Evolutionary conservation across 495 filamentous ascomycete species (phyloP), one percentile per base, ranked within the genome.

Genomic region (Hyphodiscus hymeniophilus): DNA sequence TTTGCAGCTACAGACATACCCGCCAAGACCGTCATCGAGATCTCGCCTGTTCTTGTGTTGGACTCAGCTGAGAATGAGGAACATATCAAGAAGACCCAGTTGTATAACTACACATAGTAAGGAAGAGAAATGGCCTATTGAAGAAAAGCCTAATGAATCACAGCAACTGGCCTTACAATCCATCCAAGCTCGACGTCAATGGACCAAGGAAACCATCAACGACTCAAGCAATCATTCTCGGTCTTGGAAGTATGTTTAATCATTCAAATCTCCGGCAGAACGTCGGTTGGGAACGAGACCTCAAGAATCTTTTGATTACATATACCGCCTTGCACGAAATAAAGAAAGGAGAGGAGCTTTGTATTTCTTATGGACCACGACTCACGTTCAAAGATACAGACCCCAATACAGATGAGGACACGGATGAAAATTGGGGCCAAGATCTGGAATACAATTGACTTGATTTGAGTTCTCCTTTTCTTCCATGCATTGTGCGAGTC

Each of bases 31-130:
- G 54, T 76, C 23, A 55, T 78, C 28, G 76, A 79, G 40, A 64
- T 69, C 2, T 71, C 62, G 24, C 75, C 75, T 1, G 76, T 78
- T 21, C 54, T 81, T 3, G 59, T 79, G 7, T 57, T 81, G 5
- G 59, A 62, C 24, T 41, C 61, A 2, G 53, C 61, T 13, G 74
- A 79, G 45, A 72, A 74, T 48, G 54, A 63, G 24, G 47, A 63
- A 18, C 65, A 74, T 58, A 63, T 77, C 26, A 62, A 61, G 34
- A 61, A 72, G n/a, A 78, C 77, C 1, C 49, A 55, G 11, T 50
- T 79, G 5, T 64, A 71, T 54, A 68, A 79, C 62, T 80, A 81
- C 52, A 80, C 72, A 26, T 80, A 77, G 75, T 78, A 63, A 55
- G 63, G 40, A 63, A 55, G 63, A 40, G 15, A 55, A 28, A 47